A percentile compares a stretch with the other conserved stretches of the same genome.
phyloP scores from a whole-genome alignment of 192 early-diverging fungal species.

The Endogone sp. region DNA sequence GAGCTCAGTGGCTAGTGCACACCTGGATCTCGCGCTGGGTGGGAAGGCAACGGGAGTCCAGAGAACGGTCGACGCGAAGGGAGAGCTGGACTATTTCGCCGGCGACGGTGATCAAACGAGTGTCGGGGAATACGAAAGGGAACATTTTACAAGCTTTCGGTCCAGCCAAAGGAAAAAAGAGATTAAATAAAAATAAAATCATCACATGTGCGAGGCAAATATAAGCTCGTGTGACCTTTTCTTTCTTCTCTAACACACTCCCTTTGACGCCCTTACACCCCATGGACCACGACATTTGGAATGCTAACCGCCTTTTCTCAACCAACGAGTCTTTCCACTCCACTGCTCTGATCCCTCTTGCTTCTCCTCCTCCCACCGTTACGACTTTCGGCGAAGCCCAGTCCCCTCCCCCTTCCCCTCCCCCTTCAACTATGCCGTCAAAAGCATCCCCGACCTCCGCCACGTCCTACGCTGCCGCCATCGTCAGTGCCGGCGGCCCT shows the following conservation, averaged over 20 bases:
- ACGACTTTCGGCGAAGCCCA: not conserved
- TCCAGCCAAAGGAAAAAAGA: too few relatives aligned
- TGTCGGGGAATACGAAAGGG: not conserved
- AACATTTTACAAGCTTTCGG: not conserved
- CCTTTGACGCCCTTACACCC: not conserved
- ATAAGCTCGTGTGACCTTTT: not conserved
- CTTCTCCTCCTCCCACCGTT: not conserved
- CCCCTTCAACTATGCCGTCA: not conserved
- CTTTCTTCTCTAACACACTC: not conserved
- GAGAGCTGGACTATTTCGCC: not conserved
- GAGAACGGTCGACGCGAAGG: not conserved
- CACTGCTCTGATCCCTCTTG: not conserved
- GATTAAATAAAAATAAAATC: too few relatives aligned
- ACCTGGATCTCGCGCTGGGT: not conserved
- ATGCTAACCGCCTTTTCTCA: not conserved
- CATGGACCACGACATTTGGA: not conserved
- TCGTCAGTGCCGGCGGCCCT: not conserved
- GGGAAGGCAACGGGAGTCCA: not conserved
- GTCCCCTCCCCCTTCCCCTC: not conserved
- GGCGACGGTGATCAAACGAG: not conserved
- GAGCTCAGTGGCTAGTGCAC: not conserved
- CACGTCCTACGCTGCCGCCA: not conserved
- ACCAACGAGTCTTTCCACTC: not conserved
- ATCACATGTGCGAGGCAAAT: too few relatives aligned
- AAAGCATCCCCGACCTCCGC: not conserved